These are phyloP conservation scores for Symbiodinium natans DNA, from an alignment of 73 alveolate species.

Conservation along the genomic window DNA sequence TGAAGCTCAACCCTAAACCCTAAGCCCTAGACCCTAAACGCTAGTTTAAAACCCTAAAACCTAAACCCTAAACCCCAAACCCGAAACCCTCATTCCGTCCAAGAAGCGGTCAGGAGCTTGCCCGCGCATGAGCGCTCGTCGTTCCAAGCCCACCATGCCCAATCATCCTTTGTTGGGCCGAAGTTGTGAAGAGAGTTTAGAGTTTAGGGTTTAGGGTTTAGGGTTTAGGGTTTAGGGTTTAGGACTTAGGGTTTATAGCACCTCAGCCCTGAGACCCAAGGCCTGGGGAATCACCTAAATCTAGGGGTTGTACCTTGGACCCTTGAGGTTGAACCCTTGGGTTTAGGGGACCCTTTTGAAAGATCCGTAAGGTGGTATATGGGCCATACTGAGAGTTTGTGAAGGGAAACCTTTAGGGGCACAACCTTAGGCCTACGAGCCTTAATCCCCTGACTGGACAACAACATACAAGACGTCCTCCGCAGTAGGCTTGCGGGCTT, in stretches of 20 bases:
- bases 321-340: too few relatives aligned
- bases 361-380: too few relatives aligned
- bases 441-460: too few relatives aligned
- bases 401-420: too few relatives aligned
- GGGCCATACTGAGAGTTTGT: too few relatives aligned
- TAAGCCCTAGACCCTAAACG: background rate
- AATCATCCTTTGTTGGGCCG: slow-evolving; percentile 23
- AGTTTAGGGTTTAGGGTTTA: background rate
- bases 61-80: background rate
- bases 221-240: background rate
- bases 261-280: too few relatives aligned
- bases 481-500: too few relatives aligned
- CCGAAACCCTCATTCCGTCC: background rate
- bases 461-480: too few relatives aligned
- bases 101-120: slow-evolving; percentile 38
- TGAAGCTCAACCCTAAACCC: background rate
- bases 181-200: background rate
- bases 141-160: slow-evolving; percentile 91
- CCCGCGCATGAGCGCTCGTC: slow-evolving; percentile 58
- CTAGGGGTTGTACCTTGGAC: too few relatives aligned
- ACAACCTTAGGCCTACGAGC: too few relatives aligned
- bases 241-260: background rate
- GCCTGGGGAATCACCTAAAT: too few relatives aligned
- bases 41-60: background rate
- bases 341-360: too few relatives aligned